Conservation (phyloP, 2,329 filamentous ascomycete genomes). For the Hypoxylon sp. region DNA sequence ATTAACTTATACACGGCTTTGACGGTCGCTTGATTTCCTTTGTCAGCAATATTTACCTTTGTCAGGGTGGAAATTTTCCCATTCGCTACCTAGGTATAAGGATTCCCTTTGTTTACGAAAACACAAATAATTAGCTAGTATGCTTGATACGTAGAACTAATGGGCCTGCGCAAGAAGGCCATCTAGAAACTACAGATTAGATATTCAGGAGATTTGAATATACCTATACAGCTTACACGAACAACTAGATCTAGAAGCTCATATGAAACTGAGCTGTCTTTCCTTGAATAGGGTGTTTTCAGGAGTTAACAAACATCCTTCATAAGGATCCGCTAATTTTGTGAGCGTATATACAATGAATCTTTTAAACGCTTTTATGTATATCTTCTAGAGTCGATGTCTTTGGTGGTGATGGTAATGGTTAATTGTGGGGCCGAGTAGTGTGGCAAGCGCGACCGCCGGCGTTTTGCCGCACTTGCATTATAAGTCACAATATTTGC, state of each 20-base stretch:
- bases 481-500: slow-evolving; percentile 1
- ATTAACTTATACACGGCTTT: background rate
- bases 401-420: too few species aligned
- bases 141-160: background rate
- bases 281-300: too few species aligned
- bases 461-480: background rate
- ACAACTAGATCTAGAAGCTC: background rate
- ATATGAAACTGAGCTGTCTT: background rate
- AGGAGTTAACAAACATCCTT: too few species aligned
- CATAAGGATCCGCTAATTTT: too few species aligned
- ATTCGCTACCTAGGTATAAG: background rate
- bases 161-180: background rate
- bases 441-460: background rate
- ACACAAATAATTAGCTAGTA: background rate
- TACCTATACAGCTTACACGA: background rate
- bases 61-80: background rate
- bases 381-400: background rate
- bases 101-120: background rate
- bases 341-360: too few species aligned
- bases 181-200: background rate
- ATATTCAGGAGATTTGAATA: background rate
- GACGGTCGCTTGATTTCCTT: background rate
- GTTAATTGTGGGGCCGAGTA: background rate
- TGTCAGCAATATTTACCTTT: background rate
- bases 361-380: background rate